phyloP scores from a whole-genome alignment of 148 eudicot species.

The Oxyria digyna region DNA sequence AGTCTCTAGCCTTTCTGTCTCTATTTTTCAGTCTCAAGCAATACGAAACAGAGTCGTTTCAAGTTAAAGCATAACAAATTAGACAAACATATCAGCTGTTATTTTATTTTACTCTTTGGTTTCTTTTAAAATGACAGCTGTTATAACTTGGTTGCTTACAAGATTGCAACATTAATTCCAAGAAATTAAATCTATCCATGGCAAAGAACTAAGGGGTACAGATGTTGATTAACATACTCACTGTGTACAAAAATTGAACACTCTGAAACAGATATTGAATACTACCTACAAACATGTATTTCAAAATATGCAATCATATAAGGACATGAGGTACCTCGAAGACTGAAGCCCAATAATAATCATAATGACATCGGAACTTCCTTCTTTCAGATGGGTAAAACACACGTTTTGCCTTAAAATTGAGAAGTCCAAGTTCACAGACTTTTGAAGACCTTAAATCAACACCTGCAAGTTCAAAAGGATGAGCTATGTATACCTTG shows the following conservation, averaged over 20 bases:
- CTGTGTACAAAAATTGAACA: not conserved
- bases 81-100: not conserved
- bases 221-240: not conserved
- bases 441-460: slow-evolving; percentile 85
- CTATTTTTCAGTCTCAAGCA: not conserved
- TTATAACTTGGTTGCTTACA: not conserved
- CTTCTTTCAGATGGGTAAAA: slow-evolving; percentile 68
- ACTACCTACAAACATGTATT: not conserved
- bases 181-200: not conserved
- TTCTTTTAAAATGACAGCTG: no score
- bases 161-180: not conserved
- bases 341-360: slow-evolving; percentile 98
- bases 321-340: slow-evolving; percentile 41
- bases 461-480: slow-evolving; percentile 47
- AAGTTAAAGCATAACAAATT: not conserved
- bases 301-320: not conserved
- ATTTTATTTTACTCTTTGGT: not conserved
- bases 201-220: not conserved
- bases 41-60: no score
- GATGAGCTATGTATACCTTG: not conserved
- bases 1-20: not conserved
- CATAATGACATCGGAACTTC: slow-evolving; percentile 86
- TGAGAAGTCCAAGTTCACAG: slow-evolving; percentile 89
- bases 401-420: slow-evolving; percentile 88
- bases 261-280: not conserved